A percentile compares a stretch with the other conserved stretches of the same genome.
Evolutionary conservation across 2,329 filamentous ascomycete genomes (phyloP).

Genomic region (Microdochium bolleyi): DNA sequence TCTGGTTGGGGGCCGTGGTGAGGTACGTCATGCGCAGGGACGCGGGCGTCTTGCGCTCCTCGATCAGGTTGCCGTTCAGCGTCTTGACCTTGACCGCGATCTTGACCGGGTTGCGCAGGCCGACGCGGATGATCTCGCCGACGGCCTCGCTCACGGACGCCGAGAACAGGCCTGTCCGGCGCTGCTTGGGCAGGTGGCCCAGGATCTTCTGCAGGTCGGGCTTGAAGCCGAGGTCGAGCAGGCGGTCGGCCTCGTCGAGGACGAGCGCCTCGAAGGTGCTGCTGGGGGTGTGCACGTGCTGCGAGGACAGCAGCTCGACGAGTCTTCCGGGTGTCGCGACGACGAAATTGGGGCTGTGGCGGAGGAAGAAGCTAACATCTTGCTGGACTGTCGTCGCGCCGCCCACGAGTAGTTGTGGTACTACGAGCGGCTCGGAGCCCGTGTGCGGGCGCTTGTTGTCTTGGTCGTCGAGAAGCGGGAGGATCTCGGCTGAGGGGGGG

Average conservation of each 20-base stretch:
- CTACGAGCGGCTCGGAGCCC: constrained; percentile 40
- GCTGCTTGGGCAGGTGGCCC: constrained; percentile 78
- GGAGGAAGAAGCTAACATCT: constrained; percentile 78
- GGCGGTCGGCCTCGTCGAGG: constrained; percentile 86
- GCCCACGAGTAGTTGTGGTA: constrained; percentile 84
- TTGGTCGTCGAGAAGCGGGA: constrained; percentile 45
- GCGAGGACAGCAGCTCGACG: constrained; percentile 77
- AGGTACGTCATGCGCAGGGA: constrained; percentile 90
- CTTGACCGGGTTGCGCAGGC: constrained; percentile 87
- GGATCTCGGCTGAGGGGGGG: constrained; percentile 60
- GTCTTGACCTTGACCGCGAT: constrained; percentile 89
- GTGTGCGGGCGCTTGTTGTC: constrained; percentile 48
- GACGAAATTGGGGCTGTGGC: constrained; percentile 77
- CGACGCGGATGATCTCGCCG: constrained; percentile 84
- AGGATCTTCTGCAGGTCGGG: constrained; percentile 83
- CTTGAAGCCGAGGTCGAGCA: constrained; percentile 92
- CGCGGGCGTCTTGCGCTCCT: constrained; percentile 83
- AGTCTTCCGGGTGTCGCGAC: constrained; percentile 87
- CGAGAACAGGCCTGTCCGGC: constrained; percentile 88
- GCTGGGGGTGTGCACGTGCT: constrained; percentile 79
- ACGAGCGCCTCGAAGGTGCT: constrained; percentile 89
- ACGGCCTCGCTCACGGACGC: constrained; percentile 95
- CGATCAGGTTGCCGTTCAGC: constrained; percentile 52
- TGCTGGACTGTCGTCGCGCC: constrained; percentile 71
- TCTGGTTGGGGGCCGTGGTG: constrained; percentile 66